These are phyloP conservation scores for Diaporthe capsici DNA, from an alignment of 2,329 filamentous ascomycete species.

Conservation along the genomic window DNA sequence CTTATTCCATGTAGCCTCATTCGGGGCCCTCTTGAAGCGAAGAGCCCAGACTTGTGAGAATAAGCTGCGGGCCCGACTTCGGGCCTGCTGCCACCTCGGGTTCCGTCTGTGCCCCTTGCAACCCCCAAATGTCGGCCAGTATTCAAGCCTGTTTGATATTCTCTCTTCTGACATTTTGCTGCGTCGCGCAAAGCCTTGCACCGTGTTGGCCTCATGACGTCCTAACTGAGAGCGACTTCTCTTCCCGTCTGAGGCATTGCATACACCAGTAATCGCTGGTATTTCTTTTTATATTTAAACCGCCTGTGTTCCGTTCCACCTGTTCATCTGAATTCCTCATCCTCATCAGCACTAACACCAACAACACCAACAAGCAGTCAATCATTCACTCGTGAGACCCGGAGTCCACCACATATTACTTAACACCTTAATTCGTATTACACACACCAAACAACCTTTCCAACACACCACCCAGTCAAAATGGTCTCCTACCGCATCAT, in stretches of 20 bases:
- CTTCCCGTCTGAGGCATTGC: too few relatives aligned
- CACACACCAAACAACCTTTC: background rate
- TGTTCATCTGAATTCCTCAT: background rate
- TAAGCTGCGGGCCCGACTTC: background rate
- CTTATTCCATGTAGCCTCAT: background rate
- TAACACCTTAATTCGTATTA: slow-evolving; percentile 9
- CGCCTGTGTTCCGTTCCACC: background rate
- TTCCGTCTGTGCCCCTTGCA: background rate
- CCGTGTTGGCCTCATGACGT: background rate
- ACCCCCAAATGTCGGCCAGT: background rate
- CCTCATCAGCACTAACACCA: background rate
- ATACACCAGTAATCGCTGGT: background rate
- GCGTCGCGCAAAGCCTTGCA: background rate
- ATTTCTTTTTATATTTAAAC: background rate
- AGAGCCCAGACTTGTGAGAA: background rate
- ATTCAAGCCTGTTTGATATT: slow-evolving; percentile 21
- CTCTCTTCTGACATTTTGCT: slow-evolving; percentile 2
- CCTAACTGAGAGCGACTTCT: background rate
- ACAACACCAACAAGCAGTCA: background rate
- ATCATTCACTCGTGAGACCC: slow-evolving; percentile 21
- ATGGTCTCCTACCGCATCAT: slow-evolving; percentile 34
- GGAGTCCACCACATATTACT: background rate
- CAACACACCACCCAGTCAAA: background rate
- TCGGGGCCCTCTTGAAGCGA: background rate
- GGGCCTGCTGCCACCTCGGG: background rate